phyloP scores from a whole-genome alignment of 345 rosid species.

The Pugionium dolabratum region DNA sequence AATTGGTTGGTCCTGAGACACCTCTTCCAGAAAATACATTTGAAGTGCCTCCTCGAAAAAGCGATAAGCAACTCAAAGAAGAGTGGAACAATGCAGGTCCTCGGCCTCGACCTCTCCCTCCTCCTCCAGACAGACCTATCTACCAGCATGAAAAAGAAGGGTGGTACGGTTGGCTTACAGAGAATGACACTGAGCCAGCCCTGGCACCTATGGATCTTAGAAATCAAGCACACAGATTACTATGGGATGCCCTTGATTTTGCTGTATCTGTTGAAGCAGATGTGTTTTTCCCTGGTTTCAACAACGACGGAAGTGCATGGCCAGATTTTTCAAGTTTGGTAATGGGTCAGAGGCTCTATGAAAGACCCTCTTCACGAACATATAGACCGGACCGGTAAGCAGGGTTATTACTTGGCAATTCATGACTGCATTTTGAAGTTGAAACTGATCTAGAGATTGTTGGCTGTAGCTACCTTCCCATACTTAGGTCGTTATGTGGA shows the following conservation, averaged over 20 bases:
- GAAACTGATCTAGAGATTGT: too few relatives aligned
- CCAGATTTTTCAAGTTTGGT: constrained; percentile 95
- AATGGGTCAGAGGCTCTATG: constrained; percentile 95
- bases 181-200: constrained; percentile 75
- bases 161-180: constrained; percentile 96
- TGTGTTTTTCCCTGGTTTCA: constrained; percentile 86
- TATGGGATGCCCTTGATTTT: constrained; percentile 98
- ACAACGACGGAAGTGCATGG: constrained; percentile 82
- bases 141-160: constrained; percentile 98
- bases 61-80: constrained; percentile 65
- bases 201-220: constrained; percentile 79
- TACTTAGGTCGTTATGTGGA: too few relatives aligned
- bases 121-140: constrained; percentile 93
- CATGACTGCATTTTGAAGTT: not conserved
- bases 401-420: constrained; percentile 3
- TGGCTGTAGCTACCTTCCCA: too few relatives aligned
- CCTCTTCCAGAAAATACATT: constrained; percentile 56
- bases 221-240: constrained; percentile 81
- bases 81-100: constrained; percentile 97
- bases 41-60: constrained; percentile 56
- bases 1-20: constrained; percentile 80
- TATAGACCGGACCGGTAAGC: constrained; percentile 86
- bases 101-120: constrained; percentile 98
- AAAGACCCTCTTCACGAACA: constrained; percentile 82
- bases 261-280: constrained; percentile 87